phyloP scores from a whole-genome alignment of 352 stramenopile genomes.

The Phytophthora pini region DNA sequence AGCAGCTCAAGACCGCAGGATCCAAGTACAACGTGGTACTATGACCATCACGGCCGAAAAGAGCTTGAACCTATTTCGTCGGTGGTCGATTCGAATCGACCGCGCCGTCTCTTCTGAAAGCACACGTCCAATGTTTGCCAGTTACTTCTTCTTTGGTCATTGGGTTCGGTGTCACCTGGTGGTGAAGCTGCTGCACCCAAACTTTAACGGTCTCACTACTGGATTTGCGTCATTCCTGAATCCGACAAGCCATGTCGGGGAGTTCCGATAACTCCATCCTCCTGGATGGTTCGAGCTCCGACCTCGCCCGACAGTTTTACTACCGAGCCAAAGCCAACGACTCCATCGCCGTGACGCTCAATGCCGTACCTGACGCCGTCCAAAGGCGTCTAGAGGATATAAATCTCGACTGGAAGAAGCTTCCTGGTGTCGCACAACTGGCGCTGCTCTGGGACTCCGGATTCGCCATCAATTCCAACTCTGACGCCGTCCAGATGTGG shows the following conservation, averaged over 20 bases:
- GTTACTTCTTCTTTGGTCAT: background rate
- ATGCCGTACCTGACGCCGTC: conserved; percentile 15
- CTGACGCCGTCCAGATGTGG: conserved; percentile 23
- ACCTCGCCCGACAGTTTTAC: conserved; percentile 40
- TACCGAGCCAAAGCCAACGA: conserved; percentile 24
- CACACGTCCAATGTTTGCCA: background rate
- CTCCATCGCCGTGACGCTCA: conserved; percentile 4
- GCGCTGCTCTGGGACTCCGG: conserved; percentile 49
- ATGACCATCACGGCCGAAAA: background rate
- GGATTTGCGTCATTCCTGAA: conserved; percentile 13
- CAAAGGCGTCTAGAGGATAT: conserved; percentile 14
- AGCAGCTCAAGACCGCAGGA: too few relatives aligned
- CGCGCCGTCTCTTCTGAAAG: background rate
- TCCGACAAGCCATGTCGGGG: conserved; percentile 2
- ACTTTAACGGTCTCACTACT: background rate
- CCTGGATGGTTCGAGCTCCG: conserved; percentile 41
- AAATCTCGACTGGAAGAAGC: conserved; percentile 18
- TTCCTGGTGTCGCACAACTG: conserved; percentile 34
- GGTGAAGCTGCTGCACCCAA: too few relatives aligned
- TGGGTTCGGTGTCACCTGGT: too few relatives aligned
- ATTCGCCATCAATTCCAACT: conserved; percentile 18
- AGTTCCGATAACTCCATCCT: conserved; percentile 16
- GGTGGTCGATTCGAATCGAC: background rate
- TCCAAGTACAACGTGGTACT: conserved; percentile 13
- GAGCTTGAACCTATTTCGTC: conserved; percentile 2